phyloP scores from a whole-genome alignment of 2,329 filamentous ascomycete genomes.

The Ophiostoma pallidulum region DNA sequence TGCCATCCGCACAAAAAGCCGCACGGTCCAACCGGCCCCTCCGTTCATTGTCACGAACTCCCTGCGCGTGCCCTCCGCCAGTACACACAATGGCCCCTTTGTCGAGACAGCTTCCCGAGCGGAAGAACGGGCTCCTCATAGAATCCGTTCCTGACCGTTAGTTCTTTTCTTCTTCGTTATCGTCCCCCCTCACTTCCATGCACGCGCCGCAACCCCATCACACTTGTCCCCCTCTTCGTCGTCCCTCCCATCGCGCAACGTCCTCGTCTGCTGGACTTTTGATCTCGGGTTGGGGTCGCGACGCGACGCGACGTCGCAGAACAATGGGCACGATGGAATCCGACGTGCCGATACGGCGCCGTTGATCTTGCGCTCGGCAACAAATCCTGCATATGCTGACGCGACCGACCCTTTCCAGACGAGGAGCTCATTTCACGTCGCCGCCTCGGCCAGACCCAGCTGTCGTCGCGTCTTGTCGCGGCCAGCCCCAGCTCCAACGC shows the following conservation, averaged over 20 bases:
- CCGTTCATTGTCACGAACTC: conserved; percentile 3
- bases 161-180: conserved; percentile 4
- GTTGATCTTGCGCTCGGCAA: too few relatives aligned
- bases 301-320: too few relatives aligned
- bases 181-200: background rate
- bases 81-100: conserved; percentile 17
- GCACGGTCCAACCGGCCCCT: background rate
- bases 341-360: too few relatives aligned
- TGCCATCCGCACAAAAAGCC: background rate
- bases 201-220: background rate
- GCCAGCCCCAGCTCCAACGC: conserved; percentile 61
- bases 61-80: background rate
- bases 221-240: too few relatives aligned
- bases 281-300: too few relatives aligned
- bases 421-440: conserved; percentile 70
- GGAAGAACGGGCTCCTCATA: conserved; percentile 45
- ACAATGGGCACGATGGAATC: too few relatives aligned
- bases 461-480: conserved; percentile 70
- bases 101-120: conserved; percentile 29
- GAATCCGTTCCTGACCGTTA: conserved; percentile 44
- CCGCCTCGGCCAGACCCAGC: conserved; percentile 65
- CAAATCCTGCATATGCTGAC: too few relatives aligned
- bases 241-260: too few relatives aligned
- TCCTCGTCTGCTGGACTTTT: too few relatives aligned
- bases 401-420: conserved; percentile 39